Evolutionary conservation across 2,329 filamentous ascomycete genomes (phyloP), one percentile per base, ranked within the genome.

Genomic region (Microdochium nivale): DNA sequence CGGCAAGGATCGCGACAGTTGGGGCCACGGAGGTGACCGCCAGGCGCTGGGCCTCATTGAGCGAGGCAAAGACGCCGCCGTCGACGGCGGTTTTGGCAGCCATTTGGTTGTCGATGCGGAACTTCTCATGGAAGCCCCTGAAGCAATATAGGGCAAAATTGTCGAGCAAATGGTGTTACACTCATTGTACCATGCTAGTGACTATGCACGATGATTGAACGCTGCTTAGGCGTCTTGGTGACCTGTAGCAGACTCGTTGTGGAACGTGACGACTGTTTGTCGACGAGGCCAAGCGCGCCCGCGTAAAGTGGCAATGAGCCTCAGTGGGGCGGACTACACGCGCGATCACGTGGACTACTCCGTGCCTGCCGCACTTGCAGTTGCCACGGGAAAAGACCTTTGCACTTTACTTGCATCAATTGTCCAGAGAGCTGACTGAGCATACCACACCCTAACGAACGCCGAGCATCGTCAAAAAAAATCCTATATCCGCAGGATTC

Each of bases 1-100:
- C 83, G 37, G 84, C 84, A 44, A 87, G 69, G 52, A 87, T 87
- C 48, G 84, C 83, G 19, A 87, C 78, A 0, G 79, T 83, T 9
- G 71, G 59, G 2, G 75, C 69, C 30, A 66, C 58, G 4, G 79
- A 81, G 21, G 72, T 77, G 30, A 83, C 80, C 3, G 80, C 80
- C 10, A 72, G 75, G 25, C 71, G 67, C 64, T 83, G 80, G 16
- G 79, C 79, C 37, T 69, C 58, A 56, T 83, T 83, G 27, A 83
- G 68, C 47, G 72, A 75, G 51, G 65, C 62, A 54, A 83, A 65
- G 49, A 80, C 68, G 49, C 56, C 55, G 24, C 51, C 43, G 49
- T 50, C 54, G 49, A 57, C 27, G 33, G 54, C 27, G 33, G 54
- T 52, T 3, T 16, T 27, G 24, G 46, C 24, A 47, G 3, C 46